phyloP scores from a whole-genome alignment of 305 asterid species.

The Lippia alba region DNA sequence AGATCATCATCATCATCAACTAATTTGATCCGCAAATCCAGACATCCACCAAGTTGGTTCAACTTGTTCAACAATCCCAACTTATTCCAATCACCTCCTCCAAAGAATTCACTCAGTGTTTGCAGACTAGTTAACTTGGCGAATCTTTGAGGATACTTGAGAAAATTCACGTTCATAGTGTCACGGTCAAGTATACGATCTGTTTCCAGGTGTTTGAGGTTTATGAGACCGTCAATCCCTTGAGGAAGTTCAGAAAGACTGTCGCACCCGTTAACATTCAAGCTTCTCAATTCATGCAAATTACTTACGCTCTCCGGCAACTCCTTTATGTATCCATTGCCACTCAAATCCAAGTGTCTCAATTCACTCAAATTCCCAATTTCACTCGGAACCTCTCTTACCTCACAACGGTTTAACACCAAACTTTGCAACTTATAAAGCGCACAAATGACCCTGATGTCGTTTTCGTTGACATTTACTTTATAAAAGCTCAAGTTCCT shows the following conservation, averaged over 20 bases:
- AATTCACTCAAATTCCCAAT: slow-evolving; percentile 31
- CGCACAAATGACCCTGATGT: slow-evolving; percentile 1
- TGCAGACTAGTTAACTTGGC: slow-evolving; percentile 22
- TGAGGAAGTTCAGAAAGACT: slow-evolving; percentile 8
- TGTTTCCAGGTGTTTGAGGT: slow-evolving; percentile 9
- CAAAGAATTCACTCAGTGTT: not conserved
- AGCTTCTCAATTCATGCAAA: slow-evolving; percentile 24
- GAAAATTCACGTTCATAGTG: too few relatives aligned
- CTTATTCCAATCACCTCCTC: not conserved
- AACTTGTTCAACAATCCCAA: slow-evolving; percentile 26
- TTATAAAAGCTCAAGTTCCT: slow-evolving; percentile 12
- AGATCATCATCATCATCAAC: not conserved
- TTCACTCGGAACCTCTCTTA: slow-evolving; percentile 14
- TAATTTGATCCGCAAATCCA: not conserved
- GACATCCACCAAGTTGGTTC: slow-evolving; percentile 16
- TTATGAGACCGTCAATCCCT: slow-evolving; percentile 29
- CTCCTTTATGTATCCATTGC: not conserved
- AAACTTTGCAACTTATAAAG: slow-evolving; percentile 34
- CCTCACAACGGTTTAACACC: not conserved
- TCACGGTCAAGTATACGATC: too few relatives aligned
- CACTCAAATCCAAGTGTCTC: slow-evolving; percentile 1
- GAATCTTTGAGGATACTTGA: slow-evolving; percentile 18
- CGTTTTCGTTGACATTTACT: not conserved
- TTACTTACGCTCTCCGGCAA: slow-evolving; percentile 24
- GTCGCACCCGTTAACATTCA: not conserved